phyloP scores from a whole-genome alignment of 331 rosid species.

The Erythrophleum ivorense region DNA sequence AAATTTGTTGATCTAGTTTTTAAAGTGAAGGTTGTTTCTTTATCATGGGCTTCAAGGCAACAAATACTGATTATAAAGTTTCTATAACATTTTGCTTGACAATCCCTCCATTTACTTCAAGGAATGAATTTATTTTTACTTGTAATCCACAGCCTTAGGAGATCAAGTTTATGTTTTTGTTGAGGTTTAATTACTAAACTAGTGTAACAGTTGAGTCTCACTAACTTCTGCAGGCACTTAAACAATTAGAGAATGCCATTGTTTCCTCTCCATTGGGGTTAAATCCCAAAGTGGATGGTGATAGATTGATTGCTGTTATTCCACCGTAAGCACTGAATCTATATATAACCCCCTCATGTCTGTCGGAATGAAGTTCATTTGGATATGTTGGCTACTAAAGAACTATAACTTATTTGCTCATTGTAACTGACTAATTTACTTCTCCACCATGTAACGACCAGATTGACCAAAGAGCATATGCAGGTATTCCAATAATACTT shows the following conservation, averaged over 20 bases:
- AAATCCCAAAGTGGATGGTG: conserved; percentile 81
- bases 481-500: conserved; percentile 56
- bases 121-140: conserved; percentile 16
- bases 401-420: conserved; percentile 14
- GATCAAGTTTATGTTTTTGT: conserved; percentile 4
- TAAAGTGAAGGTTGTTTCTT: neutral
- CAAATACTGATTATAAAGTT: neutral
- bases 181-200: conserved; percentile 8
- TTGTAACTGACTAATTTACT: conserved; percentile 39
- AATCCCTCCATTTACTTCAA: neutral
- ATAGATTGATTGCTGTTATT: conserved; percentile 86
- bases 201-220: conserved; percentile 32
- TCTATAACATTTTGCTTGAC: neutral
- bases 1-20: neutral
- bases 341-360: conserved; percentile 28
- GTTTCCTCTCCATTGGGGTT: conserved; percentile 86
- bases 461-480: conserved; percentile 94
- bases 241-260: conserved; percentile 82
- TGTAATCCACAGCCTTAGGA: neutral
- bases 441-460: conserved; percentile 48
- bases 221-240: conserved; percentile 61
- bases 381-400: conserved; percentile 33
- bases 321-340: conserved; percentile 74
- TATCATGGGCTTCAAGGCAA: neutral
- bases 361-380: conserved; percentile 29